Evolutionary conservation across 108 stramenopile species (phyloP), one percentile per base, ranked within the genome.

Genomic region (Fistulifera pelliculosa): DNA sequence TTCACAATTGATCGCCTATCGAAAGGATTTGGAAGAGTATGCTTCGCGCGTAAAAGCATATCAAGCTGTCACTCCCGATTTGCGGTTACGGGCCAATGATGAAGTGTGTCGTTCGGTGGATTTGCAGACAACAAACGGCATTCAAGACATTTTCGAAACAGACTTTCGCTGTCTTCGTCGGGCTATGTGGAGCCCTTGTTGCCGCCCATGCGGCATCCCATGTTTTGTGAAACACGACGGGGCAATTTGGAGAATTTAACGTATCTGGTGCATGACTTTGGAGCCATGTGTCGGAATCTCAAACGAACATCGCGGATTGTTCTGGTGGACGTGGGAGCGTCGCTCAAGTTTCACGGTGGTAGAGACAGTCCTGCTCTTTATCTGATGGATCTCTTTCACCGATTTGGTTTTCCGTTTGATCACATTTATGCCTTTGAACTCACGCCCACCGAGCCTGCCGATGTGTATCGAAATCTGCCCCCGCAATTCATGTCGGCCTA

Each of bases 391-490:
- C 15, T 22, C 10, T 55, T 35, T 55, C 16, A 11, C 3, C 31
- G 62, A 18, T 80, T 80, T 68, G 85, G 80, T 1, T 67, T 85
- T 54, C 50, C 41, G 0, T 85, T 85, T 62, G 84, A 85, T 55
- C 83, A 85, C 26, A 74, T 85, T 31, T 81, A 85, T 62, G 79
- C 53, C n/a, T 80, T 58, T 54, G 82, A 79, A 41, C 35, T 73
- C 2, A 67, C 16, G 26, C 10, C 40, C 13, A 60, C 31, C 19
- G 47, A 65, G 7, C 76, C 82, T 39, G 50, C 38, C 0, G 16
- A 26, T 5, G 56, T 58, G 10, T 58, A 23, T 47, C 21, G 52
- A 52, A 26, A 18, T 19, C 28, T 62, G 0, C 61, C 56, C 0
- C 39, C 41, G 28, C 6, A 49, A 11, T 4, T 64, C 23, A 38